Conservation (phyloP, 139 green algal species). For the Chlamydomonas sp. region DNA sequence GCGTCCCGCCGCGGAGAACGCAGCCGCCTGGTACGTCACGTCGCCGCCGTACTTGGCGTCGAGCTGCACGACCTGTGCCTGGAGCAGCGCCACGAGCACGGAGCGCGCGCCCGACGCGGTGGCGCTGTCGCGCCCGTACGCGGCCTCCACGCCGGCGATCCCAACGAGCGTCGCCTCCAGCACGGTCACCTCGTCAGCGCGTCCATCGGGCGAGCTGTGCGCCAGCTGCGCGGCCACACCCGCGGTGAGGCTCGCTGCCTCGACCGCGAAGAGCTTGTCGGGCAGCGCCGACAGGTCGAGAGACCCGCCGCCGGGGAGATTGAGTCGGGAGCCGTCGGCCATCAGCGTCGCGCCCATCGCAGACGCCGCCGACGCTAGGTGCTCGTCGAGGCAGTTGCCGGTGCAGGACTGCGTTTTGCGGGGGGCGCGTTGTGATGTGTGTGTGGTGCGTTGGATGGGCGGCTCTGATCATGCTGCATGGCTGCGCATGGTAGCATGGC, state of each 20-base stretch:
- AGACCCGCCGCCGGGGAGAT: background rate
- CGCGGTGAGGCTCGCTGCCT: conserved; percentile 20
- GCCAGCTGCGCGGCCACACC: conserved; percentile 9
- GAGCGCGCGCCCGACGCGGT: conserved; percentile 5
- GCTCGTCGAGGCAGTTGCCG: conserved; percentile 15
- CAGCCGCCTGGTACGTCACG: conserved; percentile 24
- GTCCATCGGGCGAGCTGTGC: background rate
- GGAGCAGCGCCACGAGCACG: conserved; percentile 15
- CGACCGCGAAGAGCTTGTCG: conserved; percentile 25
- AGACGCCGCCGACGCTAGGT: conserved; percentile 4
- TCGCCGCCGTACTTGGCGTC: conserved; percentile 23
- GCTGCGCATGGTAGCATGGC: no score
- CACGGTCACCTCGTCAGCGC: conserved; percentile 20
- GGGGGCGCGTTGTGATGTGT: no score
- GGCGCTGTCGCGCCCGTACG: conserved; percentile 18
- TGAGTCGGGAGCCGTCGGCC: background rate
- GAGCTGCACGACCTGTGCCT: conserved; percentile 18
- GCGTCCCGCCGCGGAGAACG: background rate
- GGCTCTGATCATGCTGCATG: no score
- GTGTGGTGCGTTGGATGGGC: no score
- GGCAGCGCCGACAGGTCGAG: conserved; percentile 20
- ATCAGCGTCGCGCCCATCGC: background rate
- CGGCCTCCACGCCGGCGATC: conserved; percentile 16
- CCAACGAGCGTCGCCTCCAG: conserved; percentile 32
- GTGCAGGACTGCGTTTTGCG: conserved; percentile 21